Base-by-base conservation (phyloP, 2,329 filamentous ascomycete species). In the Aspergillus sp. region DNA sequence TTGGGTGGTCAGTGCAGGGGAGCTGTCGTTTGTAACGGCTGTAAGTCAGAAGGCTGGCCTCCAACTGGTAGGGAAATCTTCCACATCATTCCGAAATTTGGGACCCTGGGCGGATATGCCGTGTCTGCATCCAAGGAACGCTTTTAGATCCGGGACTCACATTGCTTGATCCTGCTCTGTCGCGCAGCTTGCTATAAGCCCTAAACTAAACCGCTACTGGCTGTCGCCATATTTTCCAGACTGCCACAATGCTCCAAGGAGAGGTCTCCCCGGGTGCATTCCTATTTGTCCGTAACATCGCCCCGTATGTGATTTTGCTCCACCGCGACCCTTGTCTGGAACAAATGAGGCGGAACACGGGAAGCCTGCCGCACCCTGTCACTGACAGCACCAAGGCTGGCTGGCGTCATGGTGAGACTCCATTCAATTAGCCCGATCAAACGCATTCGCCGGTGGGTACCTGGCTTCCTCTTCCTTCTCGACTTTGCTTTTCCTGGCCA, bases 1-100 rank as follows among this genome's bases (percentile, higher is more conserved):
- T 66, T 61, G n/a, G 65, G 62, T 66, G 65, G 67, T 65, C 66
- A 60, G 64, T 66, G 65, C 65, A 65, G 61, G 43, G 36, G 59
- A 52, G 59, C 63, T 61, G 55, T 60, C 55, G 52, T 36, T 36
- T 36, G 32, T 53, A 67, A 67, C 66, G 66, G 63, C 61, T 64
- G 59, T 68, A 61, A 57, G 60, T 63, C 59, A 62, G 45, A 61
- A 59, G 57, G 41, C 43, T 61, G 38, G 55, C 55, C 51, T 59
- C 56, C 59, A 58, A 60, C 55, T 61, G 60, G 59, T 30, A 63
- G 62, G 60, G 17, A 58, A 58, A 45, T 50, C 53, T 60, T 41
- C 41, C 54, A 58, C 57, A 60, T 63, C 57, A 60, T 66, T 62
- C 64, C 60, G 60, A 52, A 62, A 39, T 23, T 53, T 64, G 58